These are phyloP conservation scores for Otatea glauca DNA, from an alignment of 176 grass and related monocot genomes.

Conservation along the genomic window DNA sequence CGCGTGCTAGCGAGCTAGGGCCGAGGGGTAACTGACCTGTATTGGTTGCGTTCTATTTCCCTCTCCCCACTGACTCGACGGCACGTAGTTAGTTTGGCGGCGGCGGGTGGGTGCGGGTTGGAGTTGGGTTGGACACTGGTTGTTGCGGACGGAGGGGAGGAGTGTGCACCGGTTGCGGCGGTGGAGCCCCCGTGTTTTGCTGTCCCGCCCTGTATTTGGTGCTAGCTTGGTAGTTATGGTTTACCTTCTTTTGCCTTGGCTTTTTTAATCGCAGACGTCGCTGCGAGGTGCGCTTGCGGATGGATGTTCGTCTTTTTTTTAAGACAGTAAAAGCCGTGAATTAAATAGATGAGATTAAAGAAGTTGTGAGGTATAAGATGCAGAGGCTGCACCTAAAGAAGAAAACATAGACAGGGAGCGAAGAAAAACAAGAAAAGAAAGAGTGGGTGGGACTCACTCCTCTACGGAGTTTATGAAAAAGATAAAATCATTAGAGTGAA, in stretches of 20 bases:
- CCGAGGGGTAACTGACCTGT: neutral
- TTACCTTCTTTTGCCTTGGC: neutral
- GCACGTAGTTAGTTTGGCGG: slow-evolving; percentile 29
- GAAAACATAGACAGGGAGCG: no score
- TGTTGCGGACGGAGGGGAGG: slow-evolving; percentile 26
- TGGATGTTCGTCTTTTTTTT: no score
- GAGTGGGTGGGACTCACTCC: no score
- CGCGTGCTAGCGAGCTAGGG: neutral
- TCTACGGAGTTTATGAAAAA: no score
- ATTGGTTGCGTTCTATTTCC: neutral
- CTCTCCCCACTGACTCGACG: slow-evolving; percentile 28
- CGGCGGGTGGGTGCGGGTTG: neutral
- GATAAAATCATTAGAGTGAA: no score
- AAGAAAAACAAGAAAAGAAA: no score
- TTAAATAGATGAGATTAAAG: no score
- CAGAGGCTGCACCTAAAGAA: no score
- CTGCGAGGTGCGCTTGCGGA: neutral
- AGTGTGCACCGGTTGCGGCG: slow-evolving; percentile 24
- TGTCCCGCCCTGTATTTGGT: neutral
- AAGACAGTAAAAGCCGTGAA: no score
- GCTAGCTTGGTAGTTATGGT: slow-evolving; percentile 8
- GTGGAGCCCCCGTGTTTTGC: slow-evolving; percentile 44
- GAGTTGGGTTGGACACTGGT: slow-evolving; percentile 9
- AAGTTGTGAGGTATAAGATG: no score
- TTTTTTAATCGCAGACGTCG: neutral